These are phyloP conservation scores for Globisporangium splendens DNA, from an alignment of 352 stramenopile species.

Conservation along the genomic window DNA sequence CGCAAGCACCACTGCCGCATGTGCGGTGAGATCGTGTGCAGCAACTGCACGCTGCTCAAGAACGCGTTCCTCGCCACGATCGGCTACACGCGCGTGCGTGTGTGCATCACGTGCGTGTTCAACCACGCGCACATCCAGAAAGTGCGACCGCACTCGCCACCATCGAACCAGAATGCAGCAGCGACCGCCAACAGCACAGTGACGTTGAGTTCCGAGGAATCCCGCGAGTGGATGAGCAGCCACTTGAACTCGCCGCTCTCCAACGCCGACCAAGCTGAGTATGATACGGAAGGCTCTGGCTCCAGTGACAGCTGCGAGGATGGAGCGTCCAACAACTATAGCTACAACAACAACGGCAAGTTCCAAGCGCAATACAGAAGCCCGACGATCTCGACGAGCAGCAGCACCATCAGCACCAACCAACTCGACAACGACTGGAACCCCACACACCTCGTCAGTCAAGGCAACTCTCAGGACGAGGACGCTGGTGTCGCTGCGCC, in stretches of 20 bases:
- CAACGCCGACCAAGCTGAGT: slow-evolving; percentile 31
- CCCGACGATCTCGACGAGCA: slow-evolving; percentile 7
- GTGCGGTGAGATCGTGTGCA: slow-evolving; percentile 83
- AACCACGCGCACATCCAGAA: slow-evolving; percentile 28
- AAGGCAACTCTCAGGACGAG: slow-evolving; percentile 19
- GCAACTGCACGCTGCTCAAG: slow-evolving; percentile 75
- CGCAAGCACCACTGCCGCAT: slow-evolving; percentile 88
- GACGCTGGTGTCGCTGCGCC: slow-evolving; percentile 4
- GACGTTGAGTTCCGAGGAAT: slow-evolving; percentile 36
- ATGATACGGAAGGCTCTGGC: slow-evolving; percentile 31
- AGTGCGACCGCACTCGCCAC: slow-evolving; percentile 3
- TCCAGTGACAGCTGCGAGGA: slow-evolving; percentile 13
- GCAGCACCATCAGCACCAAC: slow-evolving; percentile 19
- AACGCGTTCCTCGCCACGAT: slow-evolving; percentile 49
- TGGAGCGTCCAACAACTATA: slow-evolving; percentile 6
- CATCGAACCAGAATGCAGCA: not conserved
- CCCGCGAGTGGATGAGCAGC: slow-evolving; percentile 49
- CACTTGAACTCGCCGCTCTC: slow-evolving; percentile 64
- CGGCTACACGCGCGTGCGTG: slow-evolving; percentile 60
- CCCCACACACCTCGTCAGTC: slow-evolving; percentile 17
- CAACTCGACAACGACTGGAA: slow-evolving; percentile 5
- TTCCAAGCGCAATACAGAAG: too few relatives aligned
- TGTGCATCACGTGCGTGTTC: slow-evolving; percentile 80
- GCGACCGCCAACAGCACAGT: slow-evolving; percentile 3
- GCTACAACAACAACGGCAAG: slow-evolving; percentile 19